Percentiles rank a stretch among this genome's conserved stretches.
phyloP scores from a whole-genome alignment of 768 basidiomycete genomes.

The Leccinum fibrillosum region DNA sequence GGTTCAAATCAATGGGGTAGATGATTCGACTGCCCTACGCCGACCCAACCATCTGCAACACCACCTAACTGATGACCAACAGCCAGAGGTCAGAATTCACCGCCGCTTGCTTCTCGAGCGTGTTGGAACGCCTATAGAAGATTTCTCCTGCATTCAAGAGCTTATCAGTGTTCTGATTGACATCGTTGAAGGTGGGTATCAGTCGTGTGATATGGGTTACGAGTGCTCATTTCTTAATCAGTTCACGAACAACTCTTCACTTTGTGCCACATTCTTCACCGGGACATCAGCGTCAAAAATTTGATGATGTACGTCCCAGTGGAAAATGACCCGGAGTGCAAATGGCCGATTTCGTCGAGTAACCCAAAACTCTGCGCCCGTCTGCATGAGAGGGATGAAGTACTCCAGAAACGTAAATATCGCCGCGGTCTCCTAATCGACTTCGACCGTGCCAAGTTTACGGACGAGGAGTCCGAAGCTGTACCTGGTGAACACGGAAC shows the following conservation, averaged over 20 bases:
- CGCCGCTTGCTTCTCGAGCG: background rate
- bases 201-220: background rate
- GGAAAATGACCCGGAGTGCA: background rate
- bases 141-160: background rate
- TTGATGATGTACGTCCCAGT: background rate
- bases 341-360: background rate
- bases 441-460: background rate
- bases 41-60: background rate
- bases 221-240: background rate
- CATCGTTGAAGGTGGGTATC: background rate
- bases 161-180: background rate
- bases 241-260: background rate
- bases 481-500: background rate
- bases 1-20: background rate
- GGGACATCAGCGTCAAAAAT: background rate
- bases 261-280: background rate
- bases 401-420: background rate
- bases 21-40: background rate
- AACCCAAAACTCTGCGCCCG: background rate
- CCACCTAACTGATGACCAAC: background rate
- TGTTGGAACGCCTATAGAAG: background rate
- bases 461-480: background rate
- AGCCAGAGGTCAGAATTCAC: background rate
- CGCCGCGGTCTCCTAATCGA: constrained; percentile 1
- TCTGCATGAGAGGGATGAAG: background rate